Evolutionary conservation across 2,329 filamentous ascomycete genomes (phyloP), one percentile per base, ranked within the genome.

Genomic region (Truncatella angustata): DNA sequence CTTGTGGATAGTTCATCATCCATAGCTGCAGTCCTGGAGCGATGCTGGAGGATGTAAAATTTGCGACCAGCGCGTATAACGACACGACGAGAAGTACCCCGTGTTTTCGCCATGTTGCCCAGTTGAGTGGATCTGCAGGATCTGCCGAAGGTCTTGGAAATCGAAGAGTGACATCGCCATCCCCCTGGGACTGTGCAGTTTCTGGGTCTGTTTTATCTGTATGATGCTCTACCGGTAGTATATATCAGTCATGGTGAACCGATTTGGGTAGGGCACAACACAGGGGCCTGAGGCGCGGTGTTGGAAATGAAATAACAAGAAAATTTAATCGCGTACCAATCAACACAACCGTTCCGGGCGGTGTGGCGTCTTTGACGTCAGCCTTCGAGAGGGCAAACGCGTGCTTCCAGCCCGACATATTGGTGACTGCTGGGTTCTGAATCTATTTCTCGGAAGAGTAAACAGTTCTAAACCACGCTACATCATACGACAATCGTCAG

Each of bases 61-160:
- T 72, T 35, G 60, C 59, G 1, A 59, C 52, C 11, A 73, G 72
- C 1, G 65, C 66, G 51, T 68, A 73, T 2, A 67, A 26, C 0
- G 67, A 63, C 3, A 60, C 61, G 2, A 61, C 55, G 5, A 58
- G 2, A 11, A 73, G 53, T 1, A 66, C 58, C 1, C 57, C 53
- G 0, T 61, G 14, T 51, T 71, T 73, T 4, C 64, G 59, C 68
- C 68, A 70, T 1, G 43, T 32, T 0, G 62, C 43, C 57, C 65
- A 70, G 51, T 70, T 72, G 12, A 73, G 56, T 2, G 70, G 70
- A 46, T 73, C 70, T 5, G 60, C 60, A 4, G 70, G 69, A 37
- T 71, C 67, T 0, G 59, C 36, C 0, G 62, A 61, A 0, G 66
- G 63, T 7, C 54, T 26, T 1, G 66, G 65, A 43, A 54, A 59